Evolutionary conservation across 2,329 filamentous ascomycete species (phyloP), one percentile per base, ranked within the genome.

Genomic region (Bisporella sp.): DNA sequence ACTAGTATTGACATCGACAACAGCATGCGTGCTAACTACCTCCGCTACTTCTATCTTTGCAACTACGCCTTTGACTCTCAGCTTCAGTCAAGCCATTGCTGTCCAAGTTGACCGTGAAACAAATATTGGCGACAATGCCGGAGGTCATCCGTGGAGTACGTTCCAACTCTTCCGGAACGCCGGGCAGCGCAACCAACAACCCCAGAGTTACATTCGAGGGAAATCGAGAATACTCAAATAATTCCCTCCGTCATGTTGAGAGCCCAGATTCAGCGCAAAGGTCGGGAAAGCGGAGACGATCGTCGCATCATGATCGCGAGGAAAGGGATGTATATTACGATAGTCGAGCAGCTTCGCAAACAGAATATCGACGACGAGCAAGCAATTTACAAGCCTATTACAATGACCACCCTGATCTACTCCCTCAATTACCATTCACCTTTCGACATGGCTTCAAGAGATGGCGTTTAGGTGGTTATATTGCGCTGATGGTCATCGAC

Each of bases 401-500:
- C 40, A 28, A 35, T 44, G 51, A 57, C 35, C 56, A 59, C 45
- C 57, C 57, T 8, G 56, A 59, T 31, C 54, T 59, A 6, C 50
- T 59, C 5, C 57, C 57, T 6, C 57, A 59, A 40, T 35, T 59
- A 2, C 57, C 57, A 41, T 59, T 59, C 35, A 58, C 57, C n/a
- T 59, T 58, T 49, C 56, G 56, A 31, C 57, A 58, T 53, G 57
- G 57, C 29, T 58, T 57, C 53, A 59, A 59, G 43, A 31, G 57
- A 48, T 59, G 57, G 57, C 55, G 51, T 32, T 39, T 59, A 6
- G 56, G 48, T 5, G 54, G 54, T 49, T 66, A 68, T 32, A 54
- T 59, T 30, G 68, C 68, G 39, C 70, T 78, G 49, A 61, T 77
- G 29, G 66, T 77, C 49, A 70, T 77, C 54, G 71, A 73, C 54